phyloP scores from a whole-genome alignment of 2,329 filamentous ascomycete species.

The Alternaria burnsii region DNA sequence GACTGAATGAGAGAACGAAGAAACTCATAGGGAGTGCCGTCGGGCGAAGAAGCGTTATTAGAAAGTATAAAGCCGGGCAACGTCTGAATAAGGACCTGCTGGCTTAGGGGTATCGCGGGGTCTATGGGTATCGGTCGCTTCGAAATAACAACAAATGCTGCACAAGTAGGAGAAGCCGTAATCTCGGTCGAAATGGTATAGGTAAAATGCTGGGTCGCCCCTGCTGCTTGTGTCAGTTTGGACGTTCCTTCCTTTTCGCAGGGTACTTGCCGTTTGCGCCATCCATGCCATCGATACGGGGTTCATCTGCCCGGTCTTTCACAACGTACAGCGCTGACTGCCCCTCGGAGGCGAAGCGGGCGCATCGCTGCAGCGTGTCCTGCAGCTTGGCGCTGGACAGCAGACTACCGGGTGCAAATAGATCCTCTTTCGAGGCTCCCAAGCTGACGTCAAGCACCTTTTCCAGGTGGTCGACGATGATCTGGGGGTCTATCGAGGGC shows the following conservation, averaged over 20 bases:
- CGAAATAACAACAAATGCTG: constrained; percentile 85
- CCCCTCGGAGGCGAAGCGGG: constrained; percentile 86
- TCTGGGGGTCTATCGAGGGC: constrained; percentile 56
- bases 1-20: constrained; percentile 91
- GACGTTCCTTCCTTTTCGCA: constrained; percentile 17
- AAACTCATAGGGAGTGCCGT: constrained; percentile 87
- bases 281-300: constrained; percentile 41
- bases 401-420: constrained; percentile 82
- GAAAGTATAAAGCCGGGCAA: constrained; percentile 81
- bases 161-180: constrained; percentile 78
- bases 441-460: constrained; percentile 59
- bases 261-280: constrained; percentile 42
- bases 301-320: constrained; percentile 73
- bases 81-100: constrained; percentile 92
- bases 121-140: constrained; percentile 92
- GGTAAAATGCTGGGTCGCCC: constrained; percentile 62
- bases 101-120: constrained; percentile 78
- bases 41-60: constrained; percentile 73
- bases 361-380: constrained; percentile 87
- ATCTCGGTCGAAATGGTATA: constrained; percentile 87
- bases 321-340: constrained; percentile 91
- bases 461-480: constrained; percentile 59
- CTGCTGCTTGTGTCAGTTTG: constrained; percentile 53
- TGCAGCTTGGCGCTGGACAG: constrained; percentile 74
- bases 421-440: constrained; percentile 71